Conservation (phyloP, 1,139 yeast species). For the Pichia sp. region DNA sequence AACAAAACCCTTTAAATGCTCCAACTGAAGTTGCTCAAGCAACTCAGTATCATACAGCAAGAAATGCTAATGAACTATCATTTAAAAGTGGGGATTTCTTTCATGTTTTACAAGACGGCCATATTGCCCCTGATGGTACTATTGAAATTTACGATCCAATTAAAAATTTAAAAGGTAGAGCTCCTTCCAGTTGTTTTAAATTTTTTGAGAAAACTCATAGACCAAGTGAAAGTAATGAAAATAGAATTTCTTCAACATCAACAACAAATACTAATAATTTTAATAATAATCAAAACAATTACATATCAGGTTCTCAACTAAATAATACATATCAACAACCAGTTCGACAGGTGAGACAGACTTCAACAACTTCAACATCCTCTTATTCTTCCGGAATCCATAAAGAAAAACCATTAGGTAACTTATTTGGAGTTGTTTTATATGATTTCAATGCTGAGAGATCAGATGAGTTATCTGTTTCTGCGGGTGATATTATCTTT, state of each 20-base stretch:
- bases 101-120: constrained; percentile 55
- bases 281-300: background rate
- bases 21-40: constrained; percentile 88
- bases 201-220: constrained; percentile 55
- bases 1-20: constrained; percentile 30
- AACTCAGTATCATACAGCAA: constrained; percentile 68
- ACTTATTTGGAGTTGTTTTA: constrained; percentile 57
- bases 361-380: constrained; percentile 6
- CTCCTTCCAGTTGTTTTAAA: constrained; percentile 81
- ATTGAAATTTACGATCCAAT: constrained; percentile 88
- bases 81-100: constrained; percentile 84
- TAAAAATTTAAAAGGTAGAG: constrained; percentile 72
- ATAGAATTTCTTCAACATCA: constrained; percentile 16
- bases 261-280: too few relatives aligned
- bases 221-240: constrained; percentile 10
- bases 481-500: constrained; percentile 82
- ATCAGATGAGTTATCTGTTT: constrained; percentile 76
- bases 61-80: constrained; percentile 74
- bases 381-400: background rate
- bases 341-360: background rate
- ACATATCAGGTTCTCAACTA: background rate
- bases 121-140: constrained; percentile 47
- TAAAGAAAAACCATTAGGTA: constrained; percentile 14
- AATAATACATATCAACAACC: background rate
- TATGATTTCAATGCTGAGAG: constrained; percentile 89